These are phyloP conservation scores for Psilocybe sp. DNA, from an alignment of 768 basidiomycete species.

Conservation along the genomic window DNA sequence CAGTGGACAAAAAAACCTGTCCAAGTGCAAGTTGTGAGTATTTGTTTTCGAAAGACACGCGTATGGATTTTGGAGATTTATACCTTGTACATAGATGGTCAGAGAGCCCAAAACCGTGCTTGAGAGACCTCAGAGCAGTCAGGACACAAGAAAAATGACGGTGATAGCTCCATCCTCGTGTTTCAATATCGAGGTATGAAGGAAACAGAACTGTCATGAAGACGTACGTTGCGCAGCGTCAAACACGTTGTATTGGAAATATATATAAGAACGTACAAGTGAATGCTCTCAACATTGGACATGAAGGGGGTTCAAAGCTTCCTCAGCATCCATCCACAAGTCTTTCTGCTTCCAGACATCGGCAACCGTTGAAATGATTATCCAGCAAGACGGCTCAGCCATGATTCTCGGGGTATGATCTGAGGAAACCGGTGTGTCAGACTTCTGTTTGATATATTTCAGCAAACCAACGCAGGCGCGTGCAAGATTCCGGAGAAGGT, in stretches of 20 bases:
- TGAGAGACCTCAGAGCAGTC: not conserved
- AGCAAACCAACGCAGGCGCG: constrained; percentile 63
- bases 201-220: too few species aligned
- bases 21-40: constrained; percentile 25
- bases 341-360: constrained; percentile 79
- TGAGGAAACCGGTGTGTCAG: constrained; percentile 9
- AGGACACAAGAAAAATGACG: not conserved
- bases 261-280: not conserved
- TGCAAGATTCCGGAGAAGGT: constrained; percentile 69
- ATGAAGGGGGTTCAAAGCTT: constrained; percentile 29
- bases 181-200: too few species aligned
- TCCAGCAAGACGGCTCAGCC: constrained; percentile 63
- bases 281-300: not conserved
- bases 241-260: too few species aligned
- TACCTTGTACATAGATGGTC: constrained; percentile 12
- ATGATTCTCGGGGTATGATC: constrained; percentile 19
- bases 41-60: not conserved
- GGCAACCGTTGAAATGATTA: constrained; percentile 62
- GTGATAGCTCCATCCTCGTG: too few species aligned
- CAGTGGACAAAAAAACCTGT: constrained; percentile 26
- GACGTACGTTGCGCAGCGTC: too few species aligned
- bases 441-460: constrained; percentile 27
- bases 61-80: too few species aligned
- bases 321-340: constrained; percentile 75
- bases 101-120: constrained; percentile 9